These are phyloP conservation scores for Nicotiana attenuata DNA, from an alignment of 257 asterid genomes.

Conservation along the genomic window DNA sequence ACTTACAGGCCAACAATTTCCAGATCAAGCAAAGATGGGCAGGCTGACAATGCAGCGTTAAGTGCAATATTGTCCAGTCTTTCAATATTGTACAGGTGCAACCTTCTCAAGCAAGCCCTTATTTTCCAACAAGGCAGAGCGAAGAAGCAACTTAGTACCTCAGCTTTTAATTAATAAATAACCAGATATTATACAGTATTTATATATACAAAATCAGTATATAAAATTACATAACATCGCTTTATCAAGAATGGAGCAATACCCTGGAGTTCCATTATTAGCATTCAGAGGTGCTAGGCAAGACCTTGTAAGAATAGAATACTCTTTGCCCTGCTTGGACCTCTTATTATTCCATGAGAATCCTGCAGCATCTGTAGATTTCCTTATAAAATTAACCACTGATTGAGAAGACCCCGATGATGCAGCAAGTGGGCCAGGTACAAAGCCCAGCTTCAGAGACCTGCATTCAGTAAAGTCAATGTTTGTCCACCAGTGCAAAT, in stretches of 20 bases:
- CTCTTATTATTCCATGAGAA: slow-evolving; percentile 67
- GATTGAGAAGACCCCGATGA: slow-evolving; percentile 37
- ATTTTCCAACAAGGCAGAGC: slow-evolving; percentile 3
- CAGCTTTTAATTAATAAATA: not conserved
- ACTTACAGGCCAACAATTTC: slow-evolving; percentile 94
- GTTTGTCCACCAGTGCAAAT: not conserved
- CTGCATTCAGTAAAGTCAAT: slow-evolving; percentile 23
- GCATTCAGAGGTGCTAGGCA: slow-evolving; percentile 71
- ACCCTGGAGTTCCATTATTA: slow-evolving; percentile 74
- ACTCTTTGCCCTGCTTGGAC: slow-evolving; percentile 65
- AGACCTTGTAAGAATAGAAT: slow-evolving; percentile 56
- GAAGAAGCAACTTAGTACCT: not conserved
- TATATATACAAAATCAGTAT: not conserved
- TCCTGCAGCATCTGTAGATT: slow-evolving; percentile 54
- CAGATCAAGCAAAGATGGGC: slow-evolving; percentile 66
- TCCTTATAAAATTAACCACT: slow-evolving; percentile 46
- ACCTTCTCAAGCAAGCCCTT: slow-evolving; percentile 59
- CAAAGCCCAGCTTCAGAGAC: slow-evolving; percentile 77
- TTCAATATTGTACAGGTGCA: slow-evolving; percentile 80
- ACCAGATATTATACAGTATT: not conserved
- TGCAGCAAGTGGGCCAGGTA: slow-evolving; percentile 41
- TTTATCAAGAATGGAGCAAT: slow-evolving; percentile 17
- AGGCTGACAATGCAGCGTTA: slow-evolving; percentile 62
- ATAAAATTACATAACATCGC: not conserved
- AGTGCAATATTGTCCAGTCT: slow-evolving; percentile 63